These are phyloP conservation scores for Orbilia javanica DNA, from an alignment of 2,329 filamentous ascomycete genomes.

Conservation along the genomic window DNA sequence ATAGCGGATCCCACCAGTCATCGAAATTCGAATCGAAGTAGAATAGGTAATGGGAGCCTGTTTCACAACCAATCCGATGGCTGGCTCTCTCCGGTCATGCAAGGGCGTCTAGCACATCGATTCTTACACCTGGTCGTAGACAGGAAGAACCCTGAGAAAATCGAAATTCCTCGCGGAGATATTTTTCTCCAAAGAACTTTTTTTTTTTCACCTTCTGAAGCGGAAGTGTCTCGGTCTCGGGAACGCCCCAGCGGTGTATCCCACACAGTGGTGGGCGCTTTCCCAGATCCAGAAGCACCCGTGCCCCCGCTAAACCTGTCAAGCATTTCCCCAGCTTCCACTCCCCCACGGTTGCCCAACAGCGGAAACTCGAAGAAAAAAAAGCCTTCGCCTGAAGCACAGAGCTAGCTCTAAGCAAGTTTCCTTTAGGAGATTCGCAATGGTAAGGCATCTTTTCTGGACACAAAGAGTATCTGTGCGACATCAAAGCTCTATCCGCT, in stretches of 20 bases:
- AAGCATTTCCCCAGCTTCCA: slow-evolving; percentile 53
- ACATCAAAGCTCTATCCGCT: slow-evolving; percentile 22
- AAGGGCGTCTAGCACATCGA: slow-evolving; percentile 9
- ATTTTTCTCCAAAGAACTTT: slow-evolving; percentile 1
- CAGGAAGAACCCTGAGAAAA: background rate
- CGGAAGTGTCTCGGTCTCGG: slow-evolving; percentile 37
- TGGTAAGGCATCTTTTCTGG: slow-evolving; percentile 12
- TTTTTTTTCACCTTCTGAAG: background rate
- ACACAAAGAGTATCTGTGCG: slow-evolving; percentile 4
- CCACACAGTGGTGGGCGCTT: slow-evolving; percentile 24
- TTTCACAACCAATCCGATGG: slow-evolving; percentile 7
- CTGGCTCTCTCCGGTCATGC: slow-evolving; percentile 9
- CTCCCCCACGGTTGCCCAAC: slow-evolving; percentile 36
- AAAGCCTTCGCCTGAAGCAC: background rate
- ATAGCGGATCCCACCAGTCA: slow-evolving; percentile 2
- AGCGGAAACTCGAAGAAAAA: background rate
- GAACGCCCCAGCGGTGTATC: slow-evolving; percentile 36
- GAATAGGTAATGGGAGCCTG: background rate
- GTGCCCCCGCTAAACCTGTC: slow-evolving; percentile 42
- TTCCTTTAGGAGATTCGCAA: slow-evolving; percentile 26
- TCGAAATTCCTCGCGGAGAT: slow-evolving; percentile 30
- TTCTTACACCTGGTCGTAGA: background rate
- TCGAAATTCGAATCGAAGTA: slow-evolving; percentile 12
- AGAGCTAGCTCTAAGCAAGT: slow-evolving; percentile 7
- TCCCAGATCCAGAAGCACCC: slow-evolving; percentile 34